Percentiles rank a stretch among this genome's conserved stretches.
These are phyloP conservation scores for Somion occarium DNA, from an alignment of 1,284 basidiomycete genomes.

Conservation along the genomic window DNA sequence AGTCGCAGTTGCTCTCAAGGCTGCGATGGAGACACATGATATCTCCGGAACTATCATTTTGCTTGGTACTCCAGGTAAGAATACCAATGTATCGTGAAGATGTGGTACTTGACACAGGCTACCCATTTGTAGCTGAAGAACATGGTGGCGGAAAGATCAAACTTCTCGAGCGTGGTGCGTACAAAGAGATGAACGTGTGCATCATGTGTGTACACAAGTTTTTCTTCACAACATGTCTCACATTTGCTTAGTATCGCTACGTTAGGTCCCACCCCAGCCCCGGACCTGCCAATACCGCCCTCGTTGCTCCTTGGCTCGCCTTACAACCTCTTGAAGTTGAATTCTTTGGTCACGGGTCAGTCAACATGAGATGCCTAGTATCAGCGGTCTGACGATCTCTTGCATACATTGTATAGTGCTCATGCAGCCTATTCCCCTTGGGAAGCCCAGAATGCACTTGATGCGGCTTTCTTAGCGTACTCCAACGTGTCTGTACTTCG, in stretches of 20 bases:
- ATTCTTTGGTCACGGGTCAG: conserved; percentile 64
- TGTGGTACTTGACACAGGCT: background rate
- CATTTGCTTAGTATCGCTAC: conserved; percentile 5
- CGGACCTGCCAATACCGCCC: conserved; percentile 43
- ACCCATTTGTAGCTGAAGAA: conserved; percentile 58
- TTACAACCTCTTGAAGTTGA: conserved; percentile 57
- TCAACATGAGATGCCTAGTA: conserved; percentile 6
- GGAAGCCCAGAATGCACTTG: conserved; percentile 83
- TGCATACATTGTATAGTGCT: conserved; percentile 40
- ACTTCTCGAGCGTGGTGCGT: conserved; percentile 69
- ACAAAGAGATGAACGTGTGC: conserved; percentile 73
- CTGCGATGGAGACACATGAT: conserved; percentile 59
- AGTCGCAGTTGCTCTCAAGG: conserved; percentile 66
- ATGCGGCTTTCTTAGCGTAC: conserved; percentile 81
- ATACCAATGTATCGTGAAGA: background rate
- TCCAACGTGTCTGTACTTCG: conserved; percentile 69
- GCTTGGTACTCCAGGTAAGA: conserved; percentile 74
- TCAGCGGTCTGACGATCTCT: background rate
- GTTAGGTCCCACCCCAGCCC: conserved; percentile 62
- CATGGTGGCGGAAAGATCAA: conserved; percentile 73
- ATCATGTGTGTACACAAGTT: conserved; percentile 50
- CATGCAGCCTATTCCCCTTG: conserved; percentile 75
- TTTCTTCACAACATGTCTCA: conserved; percentile 2
- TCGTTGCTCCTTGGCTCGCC: conserved; percentile 51
- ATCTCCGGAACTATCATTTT: conserved; percentile 70